Conservation (phyloP, 495 filamentous ascomycete genomes). For the Letharia columbiana region DNA sequence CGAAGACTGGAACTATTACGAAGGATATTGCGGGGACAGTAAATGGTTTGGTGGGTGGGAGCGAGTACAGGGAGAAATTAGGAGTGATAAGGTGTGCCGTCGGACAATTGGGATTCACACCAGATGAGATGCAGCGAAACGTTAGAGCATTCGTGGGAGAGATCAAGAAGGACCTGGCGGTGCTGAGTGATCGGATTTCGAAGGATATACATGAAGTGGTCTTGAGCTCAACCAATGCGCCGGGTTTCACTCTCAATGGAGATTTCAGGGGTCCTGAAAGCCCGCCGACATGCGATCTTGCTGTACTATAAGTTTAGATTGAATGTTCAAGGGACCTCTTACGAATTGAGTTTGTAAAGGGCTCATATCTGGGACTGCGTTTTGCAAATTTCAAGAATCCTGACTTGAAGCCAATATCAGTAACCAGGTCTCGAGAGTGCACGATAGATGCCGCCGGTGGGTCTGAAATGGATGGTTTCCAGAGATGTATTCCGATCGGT, state of each 20-base stretch:
- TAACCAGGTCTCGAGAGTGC: too few relatives aligned
- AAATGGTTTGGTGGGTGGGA: constrained; percentile 70
- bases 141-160: constrained; percentile 66
- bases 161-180: constrained; percentile 67
- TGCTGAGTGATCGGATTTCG: constrained; percentile 57
- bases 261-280: constrained; percentile 55
- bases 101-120: constrained; percentile 83
- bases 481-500: neutral
- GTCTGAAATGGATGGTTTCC: neutral
- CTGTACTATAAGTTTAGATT: constrained; percentile 29
- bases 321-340: neutral
- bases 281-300: constrained; percentile 44
- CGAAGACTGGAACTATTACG: constrained; percentile 79
- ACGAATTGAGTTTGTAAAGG: neutral
- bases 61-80: constrained; percentile 74
- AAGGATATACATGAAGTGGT: constrained; percentile 92
- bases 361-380: neutral
- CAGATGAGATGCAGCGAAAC: constrained; percentile 77
- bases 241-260: constrained; percentile 81
- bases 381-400: neutral
- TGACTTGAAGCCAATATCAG: neutral
- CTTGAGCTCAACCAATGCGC: constrained; percentile 77
- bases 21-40: constrained; percentile 63
- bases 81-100: constrained; percentile 82
- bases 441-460: neutral